These are phyloP conservation scores for Rhynchosporium agropyri DNA, from an alignment of 2,329 filamentous ascomycete genomes.

Conservation along the genomic window DNA sequence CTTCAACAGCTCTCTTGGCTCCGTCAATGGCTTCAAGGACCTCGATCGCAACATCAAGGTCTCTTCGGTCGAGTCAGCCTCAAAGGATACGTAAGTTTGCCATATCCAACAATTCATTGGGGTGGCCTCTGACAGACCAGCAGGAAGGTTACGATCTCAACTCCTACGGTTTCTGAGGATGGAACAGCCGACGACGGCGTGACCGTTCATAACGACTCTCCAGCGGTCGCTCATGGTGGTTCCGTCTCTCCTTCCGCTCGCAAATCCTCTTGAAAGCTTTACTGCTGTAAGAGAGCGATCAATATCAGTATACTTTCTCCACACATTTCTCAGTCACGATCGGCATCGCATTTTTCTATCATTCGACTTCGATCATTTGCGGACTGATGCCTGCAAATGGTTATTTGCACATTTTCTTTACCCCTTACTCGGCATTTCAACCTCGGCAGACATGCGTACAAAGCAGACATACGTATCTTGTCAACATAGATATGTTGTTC, in stretches of 20 bases:
- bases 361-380: constrained; percentile 22
- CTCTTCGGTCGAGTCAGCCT: constrained; percentile 35
- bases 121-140: constrained; percentile 17
- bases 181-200: constrained; percentile 41
- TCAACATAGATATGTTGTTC: constrained; percentile 37
- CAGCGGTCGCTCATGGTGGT: constrained; percentile 37
- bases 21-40: constrained; percentile 40
- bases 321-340: constrained; percentile 16
- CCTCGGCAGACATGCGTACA: constrained; percentile 34
- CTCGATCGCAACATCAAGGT: constrained; percentile 39
- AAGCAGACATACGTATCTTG: constrained; percentile 37
- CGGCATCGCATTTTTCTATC: constrained; percentile 25
- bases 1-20: constrained; percentile 29
- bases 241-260: constrained; percentile 39
- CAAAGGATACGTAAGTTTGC: constrained; percentile 37
- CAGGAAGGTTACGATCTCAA: constrained; percentile 29
- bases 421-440: constrained; percentile 29
- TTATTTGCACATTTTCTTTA: constrained; percentile 34
- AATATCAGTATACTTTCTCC: constrained; percentile 15
- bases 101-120: constrained; percentile 16
- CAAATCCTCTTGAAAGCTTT: constrained; percentile 34
- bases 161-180: constrained; percentile 42
- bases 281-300: constrained; percentile 1
- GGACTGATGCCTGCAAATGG: constrained; percentile 26
- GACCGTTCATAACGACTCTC: constrained; percentile 41